Conservation (phyloP, 2,329 filamentous ascomycete genomes). For the Xylariaceae sp. region DNA sequence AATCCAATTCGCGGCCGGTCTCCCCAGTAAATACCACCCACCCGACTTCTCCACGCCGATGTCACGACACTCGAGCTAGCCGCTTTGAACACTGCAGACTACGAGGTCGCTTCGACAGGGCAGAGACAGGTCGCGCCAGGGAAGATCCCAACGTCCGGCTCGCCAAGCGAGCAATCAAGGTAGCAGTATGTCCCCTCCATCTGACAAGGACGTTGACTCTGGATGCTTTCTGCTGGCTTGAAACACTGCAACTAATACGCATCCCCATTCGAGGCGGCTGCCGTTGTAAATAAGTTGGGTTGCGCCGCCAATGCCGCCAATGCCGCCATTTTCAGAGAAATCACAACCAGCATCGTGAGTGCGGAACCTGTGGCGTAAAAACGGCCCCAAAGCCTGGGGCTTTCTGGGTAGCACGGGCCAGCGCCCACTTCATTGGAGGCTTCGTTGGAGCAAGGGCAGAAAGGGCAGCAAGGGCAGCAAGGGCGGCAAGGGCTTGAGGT, state of each 20-base stretch:
- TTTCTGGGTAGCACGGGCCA: conserved; percentile 12
- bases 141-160: conserved; percentile 2
- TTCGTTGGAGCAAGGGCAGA: conserved; percentile 9
- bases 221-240: conserved; percentile 2
- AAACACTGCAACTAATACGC: conserved; percentile 10
- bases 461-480: conserved; percentile 13
- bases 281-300: conserved; percentile 20
- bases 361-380: conserved; percentile 5
- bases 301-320: conserved; percentile 13
- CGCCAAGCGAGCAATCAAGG: conserved; percentile 10
- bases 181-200: conserved; percentile 17
- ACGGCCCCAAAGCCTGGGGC: conserved; percentile 10
- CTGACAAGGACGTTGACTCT: neutral
- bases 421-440: conserved; percentile 8
- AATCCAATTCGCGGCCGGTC: conserved; percentile 7
- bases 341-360: conserved; percentile 4
- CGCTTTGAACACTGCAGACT: conserved; percentile 5
- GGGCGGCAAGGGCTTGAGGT: conserved; percentile 10
- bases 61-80: conserved; percentile 7
- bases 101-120: conserved; percentile 5
- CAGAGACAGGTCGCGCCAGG: conserved; percentile 1
- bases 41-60: conserved; percentile 4
- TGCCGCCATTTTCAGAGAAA: conserved; percentile 3
- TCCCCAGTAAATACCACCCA: conserved; percentile 4
- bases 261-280: conserved; percentile 23